phyloP scores from a whole-genome alignment of 208 protist species.

The Wallacemonas sp. region DNA sequence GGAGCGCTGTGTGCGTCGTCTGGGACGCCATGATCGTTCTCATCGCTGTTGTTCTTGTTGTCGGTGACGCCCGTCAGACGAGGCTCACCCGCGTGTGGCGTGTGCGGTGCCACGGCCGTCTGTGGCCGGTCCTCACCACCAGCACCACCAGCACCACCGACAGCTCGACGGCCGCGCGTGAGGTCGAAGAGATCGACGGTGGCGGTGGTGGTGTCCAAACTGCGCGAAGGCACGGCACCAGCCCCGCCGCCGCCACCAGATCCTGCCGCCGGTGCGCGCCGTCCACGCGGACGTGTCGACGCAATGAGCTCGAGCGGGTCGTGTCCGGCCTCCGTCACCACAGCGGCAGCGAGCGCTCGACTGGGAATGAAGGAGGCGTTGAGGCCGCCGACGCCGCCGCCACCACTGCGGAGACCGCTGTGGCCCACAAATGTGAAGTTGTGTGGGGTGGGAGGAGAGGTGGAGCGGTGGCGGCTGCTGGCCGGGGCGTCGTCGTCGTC shows the following conservation, averaged over 20 bases:
- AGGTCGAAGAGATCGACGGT: conserved; percentile 1
- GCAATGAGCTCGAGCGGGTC: not conserved
- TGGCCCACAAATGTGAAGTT: conserved; percentile 10
- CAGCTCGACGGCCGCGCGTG: not conserved
- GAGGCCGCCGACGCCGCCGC: too few relatives aligned
- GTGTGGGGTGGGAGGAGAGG: conserved; percentile 7
- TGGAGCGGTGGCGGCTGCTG: not conserved
- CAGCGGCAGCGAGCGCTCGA: not conserved
- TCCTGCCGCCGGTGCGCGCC: not conserved
- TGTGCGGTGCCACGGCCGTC: too few relatives aligned
- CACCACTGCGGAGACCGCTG: not conserved
- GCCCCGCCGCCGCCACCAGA: not conserved
- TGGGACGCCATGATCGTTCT: too few relatives aligned
- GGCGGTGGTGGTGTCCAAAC: not conserved
- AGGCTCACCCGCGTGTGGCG: too few relatives aligned
- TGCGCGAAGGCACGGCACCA: not conserved
- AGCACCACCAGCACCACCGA: not conserved
- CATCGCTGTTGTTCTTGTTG: too few relatives aligned
- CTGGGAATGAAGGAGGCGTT: conserved; percentile 15
- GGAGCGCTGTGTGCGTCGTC: not conserved
- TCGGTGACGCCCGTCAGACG: too few relatives aligned
- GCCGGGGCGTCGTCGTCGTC: not conserved
- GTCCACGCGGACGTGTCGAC: not conserved
- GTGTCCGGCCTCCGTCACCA: not conserved
- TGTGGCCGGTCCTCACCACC: too few relatives aligned